Percentiles rank a stretch among this genome's conserved stretches.
Evolutionary conservation across 2,329 filamentous ascomycete species (phyloP).

Genomic region (Plenodomus biglobosus): DNA sequence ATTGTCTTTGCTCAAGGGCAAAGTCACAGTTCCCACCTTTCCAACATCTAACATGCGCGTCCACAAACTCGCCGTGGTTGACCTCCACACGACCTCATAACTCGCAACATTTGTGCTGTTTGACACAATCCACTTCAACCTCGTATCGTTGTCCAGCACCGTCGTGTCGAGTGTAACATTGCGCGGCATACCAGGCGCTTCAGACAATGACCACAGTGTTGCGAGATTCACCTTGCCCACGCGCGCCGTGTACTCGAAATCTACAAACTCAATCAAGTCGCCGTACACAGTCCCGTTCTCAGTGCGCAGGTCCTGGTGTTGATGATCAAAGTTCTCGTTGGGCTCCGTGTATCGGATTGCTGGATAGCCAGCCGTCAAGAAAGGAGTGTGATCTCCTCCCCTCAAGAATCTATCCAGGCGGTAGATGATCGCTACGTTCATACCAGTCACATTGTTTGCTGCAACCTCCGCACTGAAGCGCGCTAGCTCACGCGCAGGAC

Average conservation of each 20-base stretch:
- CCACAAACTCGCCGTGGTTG: conserved; percentile 55
- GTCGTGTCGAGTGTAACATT: conserved; percentile 55
- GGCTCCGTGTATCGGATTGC: conserved; percentile 61
- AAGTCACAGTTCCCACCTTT: conserved; percentile 48
- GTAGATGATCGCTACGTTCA: conserved; percentile 60
- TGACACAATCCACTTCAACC: conserved; percentile 52
- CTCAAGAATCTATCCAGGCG: conserved; percentile 59
- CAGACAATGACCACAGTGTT: conserved; percentile 56
- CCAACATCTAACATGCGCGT: conserved; percentile 55
- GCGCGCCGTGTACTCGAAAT: conserved; percentile 57
- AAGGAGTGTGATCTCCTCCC: conserved; percentile 59
- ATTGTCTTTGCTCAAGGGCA: conserved; percentile 60
- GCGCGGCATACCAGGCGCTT: conserved; percentile 53
- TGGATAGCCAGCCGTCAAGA: conserved; percentile 58
- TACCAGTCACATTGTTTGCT: conserved; percentile 54
- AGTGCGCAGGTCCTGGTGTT: conserved; percentile 58
- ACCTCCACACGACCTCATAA: conserved; percentile 61
- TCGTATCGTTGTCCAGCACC: conserved; percentile 53
- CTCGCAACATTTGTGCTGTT: conserved; percentile 47
- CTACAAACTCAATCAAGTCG: conserved; percentile 59
- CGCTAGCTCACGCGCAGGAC: conserved; percentile 57
- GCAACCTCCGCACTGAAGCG: conserved; percentile 59
- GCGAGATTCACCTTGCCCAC: conserved; percentile 59
- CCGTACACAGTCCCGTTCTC: conserved; percentile 57
- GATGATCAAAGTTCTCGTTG: conserved; percentile 59